Evolutionary conservation across 495 filamentous ascomycete genomes (phyloP).

Genomic region (Aspergillus steynii): DNA sequence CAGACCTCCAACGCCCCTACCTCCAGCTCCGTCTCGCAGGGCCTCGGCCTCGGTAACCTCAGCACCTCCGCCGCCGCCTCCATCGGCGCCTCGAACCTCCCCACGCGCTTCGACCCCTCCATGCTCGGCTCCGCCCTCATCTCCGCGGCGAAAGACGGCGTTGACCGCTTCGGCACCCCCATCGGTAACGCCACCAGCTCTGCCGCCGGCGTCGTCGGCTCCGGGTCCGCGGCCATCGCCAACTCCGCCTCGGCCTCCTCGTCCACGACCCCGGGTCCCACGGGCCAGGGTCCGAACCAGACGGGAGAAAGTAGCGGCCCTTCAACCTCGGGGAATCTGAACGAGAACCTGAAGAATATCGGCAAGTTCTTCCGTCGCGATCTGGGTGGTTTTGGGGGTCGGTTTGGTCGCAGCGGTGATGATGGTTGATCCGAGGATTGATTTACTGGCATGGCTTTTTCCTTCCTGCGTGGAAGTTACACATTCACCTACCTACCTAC

Average conservation of each 20-base stretch:
- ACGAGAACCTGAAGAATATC: conserved; percentile 91
- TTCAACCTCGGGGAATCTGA: conserved; percentile 59
- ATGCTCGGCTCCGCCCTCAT: conserved; percentile 69
- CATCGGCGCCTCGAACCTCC: conserved; percentile 42
- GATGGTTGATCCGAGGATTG: conserved; percentile 21
- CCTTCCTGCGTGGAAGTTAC: no score
- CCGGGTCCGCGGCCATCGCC: conserved; percentile 2
- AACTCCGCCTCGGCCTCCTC: not conserved
- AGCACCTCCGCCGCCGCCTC: conserved; percentile 37
- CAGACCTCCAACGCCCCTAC: conserved; percentile 40
- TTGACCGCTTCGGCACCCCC: conserved; percentile 78
- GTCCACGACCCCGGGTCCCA: conserved; percentile 11
- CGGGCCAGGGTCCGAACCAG: conserved; percentile 14
- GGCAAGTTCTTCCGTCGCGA: conserved; percentile 95
- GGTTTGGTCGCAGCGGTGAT: conserved; percentile 57
- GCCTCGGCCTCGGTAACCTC: conserved; percentile 32
- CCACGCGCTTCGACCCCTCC: conserved; percentile 71
- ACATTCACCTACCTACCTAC: not conserved
- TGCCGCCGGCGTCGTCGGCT: conserved; percentile 11
- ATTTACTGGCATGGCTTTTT: not conserved
- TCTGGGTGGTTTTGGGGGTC: conserved; percentile 75
- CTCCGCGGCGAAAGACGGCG: conserved; percentile 86
- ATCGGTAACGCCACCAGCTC: conserved; percentile 16
- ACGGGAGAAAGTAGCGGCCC: conserved; percentile 22
- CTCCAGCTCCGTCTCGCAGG: conserved; percentile 43